phyloP scores from a whole-genome alignment of 331 rosid species.

The Erythrophleum ivorense region DNA sequence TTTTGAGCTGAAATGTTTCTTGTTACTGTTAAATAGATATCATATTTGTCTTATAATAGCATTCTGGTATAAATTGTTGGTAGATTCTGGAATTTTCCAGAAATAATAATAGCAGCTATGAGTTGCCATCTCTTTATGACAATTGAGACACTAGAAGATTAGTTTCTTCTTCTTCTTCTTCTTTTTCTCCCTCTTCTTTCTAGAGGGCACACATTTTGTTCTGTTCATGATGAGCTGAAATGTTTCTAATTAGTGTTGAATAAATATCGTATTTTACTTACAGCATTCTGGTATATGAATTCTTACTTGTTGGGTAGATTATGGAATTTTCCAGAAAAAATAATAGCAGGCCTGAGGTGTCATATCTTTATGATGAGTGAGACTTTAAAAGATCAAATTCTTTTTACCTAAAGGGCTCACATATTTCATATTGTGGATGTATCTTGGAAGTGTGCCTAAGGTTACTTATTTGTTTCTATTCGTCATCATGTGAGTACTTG shows the following conservation, averaged over 20 bases:
- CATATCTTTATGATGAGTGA: conserved; percentile 5
- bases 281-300: not conserved
- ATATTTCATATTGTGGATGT: not conserved
- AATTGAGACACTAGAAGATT: not conserved
- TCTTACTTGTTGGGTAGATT: not conserved
- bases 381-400: not conserved
- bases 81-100: conserved; percentile 4
- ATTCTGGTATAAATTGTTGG: not conserved
- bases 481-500: not conserved
- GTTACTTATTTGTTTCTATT: not conserved
- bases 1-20: not conserved
- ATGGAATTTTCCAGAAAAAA: not conserved
- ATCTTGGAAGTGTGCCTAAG: not conserved
- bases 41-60: not conserved
- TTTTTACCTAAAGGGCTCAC: not conserved
- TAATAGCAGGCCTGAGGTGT: not conserved
- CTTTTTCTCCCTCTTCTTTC: not conserved
- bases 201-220: not conserved
- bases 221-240: not conserved
- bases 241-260: not conserved
- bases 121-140: not conserved
- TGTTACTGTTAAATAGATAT: not conserved
- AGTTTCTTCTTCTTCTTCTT: not conserved
- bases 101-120: not conserved
- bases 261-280: not conserved